Conservation (phyloP, 192 early-diverging fungal genomes). For the Ambispora gerdemannii region DNA sequence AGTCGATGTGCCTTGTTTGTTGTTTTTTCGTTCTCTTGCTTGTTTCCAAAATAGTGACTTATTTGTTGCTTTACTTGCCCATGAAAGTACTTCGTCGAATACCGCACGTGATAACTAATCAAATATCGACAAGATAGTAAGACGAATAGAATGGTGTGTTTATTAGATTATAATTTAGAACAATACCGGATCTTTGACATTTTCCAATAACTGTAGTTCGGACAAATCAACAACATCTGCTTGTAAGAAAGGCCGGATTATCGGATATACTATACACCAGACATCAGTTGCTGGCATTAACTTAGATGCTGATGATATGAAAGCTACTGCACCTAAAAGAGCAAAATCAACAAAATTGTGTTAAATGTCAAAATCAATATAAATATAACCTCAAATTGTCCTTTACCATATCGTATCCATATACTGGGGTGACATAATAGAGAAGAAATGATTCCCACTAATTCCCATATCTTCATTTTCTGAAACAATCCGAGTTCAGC, state of each 20-base stretch:
- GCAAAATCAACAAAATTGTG: conserved; percentile 13
- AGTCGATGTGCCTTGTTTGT: conserved; percentile 28
- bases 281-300: conserved; percentile 66
- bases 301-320: conserved; percentile 61
- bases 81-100: conserved; percentile 57
- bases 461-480: conserved; percentile 73
- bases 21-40: conserved; percentile 40
- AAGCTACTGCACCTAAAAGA: conserved; percentile 62
- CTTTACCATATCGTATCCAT: conserved; percentile 73
- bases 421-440: conserved; percentile 76
- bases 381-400: background rate
- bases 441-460: conserved; percentile 65
- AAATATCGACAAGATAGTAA: too few relatives aligned
- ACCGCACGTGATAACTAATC: conserved; percentile 50
- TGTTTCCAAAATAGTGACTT: conserved; percentile 54
- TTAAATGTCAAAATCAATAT: background rate
- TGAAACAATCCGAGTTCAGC: conserved; percentile 73
- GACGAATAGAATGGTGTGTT: too few relatives aligned
- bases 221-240: conserved; percentile 63
- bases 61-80: conserved; percentile 46
- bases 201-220: conserved; percentile 59
- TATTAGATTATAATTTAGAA: too few relatives aligned
- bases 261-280: conserved; percentile 74
- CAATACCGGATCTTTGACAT: conserved; percentile 64
- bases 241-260: conserved; percentile 64